Percentiles rank a stretch among this genome's conserved stretches.
These are phyloP conservation scores for Leptodontidium sp. DNA, from an alignment of 2,329 filamentous ascomycete genomes.

Conservation along the genomic window DNA sequence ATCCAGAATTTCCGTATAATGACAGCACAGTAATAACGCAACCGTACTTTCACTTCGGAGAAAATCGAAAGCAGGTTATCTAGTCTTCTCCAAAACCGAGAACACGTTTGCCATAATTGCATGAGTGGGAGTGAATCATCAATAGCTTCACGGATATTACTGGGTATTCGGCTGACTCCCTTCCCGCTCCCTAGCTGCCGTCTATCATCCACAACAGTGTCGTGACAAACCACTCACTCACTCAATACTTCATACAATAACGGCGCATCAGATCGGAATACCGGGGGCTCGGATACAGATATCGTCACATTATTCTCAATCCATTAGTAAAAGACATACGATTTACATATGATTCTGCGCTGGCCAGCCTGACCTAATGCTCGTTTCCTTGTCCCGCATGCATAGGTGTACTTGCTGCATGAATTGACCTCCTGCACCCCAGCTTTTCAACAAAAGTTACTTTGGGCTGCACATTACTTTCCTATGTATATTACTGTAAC, in stretches of 20 bases:
- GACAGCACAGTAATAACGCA: slow-evolving; percentile 7
- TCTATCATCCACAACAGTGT: neutral
- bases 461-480: neutral
- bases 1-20: neutral
- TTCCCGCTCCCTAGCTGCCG: slow-evolving; percentile 5
- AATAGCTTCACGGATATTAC: slow-evolving; percentile 1
- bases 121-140: neutral
- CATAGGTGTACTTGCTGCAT: slow-evolving; percentile 2
- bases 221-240: neutral
- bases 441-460: neutral
- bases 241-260: neutral
- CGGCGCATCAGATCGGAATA: slow-evolving; percentile 1
- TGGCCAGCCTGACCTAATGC: neutral
- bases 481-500: neutral
- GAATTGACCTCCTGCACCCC: slow-evolving; percentile 11
- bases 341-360: neutral
- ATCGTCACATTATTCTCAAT: neutral
- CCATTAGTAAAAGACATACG: slow-evolving; percentile 3
- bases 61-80: neutral
- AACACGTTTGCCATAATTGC: neutral
- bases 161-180: slow-evolving; percentile 13
- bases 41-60: neutral
- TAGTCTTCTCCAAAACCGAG: neutral
- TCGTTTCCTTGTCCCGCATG: neutral
- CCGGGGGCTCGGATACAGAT: slow-evolving; percentile 1